phyloP scores from a whole-genome alignment of 106 monocot species.

The Alisma plantagoaquatica region DNA sequence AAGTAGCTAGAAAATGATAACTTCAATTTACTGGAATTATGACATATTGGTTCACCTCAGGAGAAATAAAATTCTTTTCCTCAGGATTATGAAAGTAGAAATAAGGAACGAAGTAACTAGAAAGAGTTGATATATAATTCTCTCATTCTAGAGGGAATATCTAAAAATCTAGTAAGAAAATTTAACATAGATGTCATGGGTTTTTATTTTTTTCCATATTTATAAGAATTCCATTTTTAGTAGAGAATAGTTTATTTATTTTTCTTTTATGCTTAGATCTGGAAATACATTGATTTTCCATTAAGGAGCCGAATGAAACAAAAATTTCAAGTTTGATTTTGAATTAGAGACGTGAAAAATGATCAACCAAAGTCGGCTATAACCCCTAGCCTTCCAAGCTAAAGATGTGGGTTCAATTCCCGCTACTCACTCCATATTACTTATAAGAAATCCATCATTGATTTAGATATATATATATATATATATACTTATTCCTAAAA shows the following conservation, averaged over 20 bases:
- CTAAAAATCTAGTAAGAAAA: neutral
- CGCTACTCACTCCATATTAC: neutral
- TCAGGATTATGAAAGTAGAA: neutral
- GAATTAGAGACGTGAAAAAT: neutral
- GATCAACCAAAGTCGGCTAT: neutral
- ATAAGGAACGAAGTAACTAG: neutral
- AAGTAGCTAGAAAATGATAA: neutral
- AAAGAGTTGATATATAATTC: neutral
- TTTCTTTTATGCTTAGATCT: neutral
- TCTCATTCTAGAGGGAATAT: neutral
- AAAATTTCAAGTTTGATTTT: neutral
- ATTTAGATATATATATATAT: neutral
- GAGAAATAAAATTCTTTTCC: neutral
- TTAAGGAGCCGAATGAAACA: neutral
- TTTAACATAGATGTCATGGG: neutral
- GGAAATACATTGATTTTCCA: neutral
- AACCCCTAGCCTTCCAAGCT: constrained; percentile 1
- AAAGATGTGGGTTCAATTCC: neutral
- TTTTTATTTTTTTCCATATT: neutral
- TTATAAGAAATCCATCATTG: neutral
- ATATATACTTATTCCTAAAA: no score
- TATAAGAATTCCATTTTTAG: neutral
- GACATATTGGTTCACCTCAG: neutral
- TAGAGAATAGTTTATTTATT: neutral
- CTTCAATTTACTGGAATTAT: neutral